Percentiles rank a stretch among this genome's conserved stretches.
Evolutionary conservation across 2,329 filamentous ascomycete species (phyloP).

Genomic region (Bipolaris bicolor): DNA sequence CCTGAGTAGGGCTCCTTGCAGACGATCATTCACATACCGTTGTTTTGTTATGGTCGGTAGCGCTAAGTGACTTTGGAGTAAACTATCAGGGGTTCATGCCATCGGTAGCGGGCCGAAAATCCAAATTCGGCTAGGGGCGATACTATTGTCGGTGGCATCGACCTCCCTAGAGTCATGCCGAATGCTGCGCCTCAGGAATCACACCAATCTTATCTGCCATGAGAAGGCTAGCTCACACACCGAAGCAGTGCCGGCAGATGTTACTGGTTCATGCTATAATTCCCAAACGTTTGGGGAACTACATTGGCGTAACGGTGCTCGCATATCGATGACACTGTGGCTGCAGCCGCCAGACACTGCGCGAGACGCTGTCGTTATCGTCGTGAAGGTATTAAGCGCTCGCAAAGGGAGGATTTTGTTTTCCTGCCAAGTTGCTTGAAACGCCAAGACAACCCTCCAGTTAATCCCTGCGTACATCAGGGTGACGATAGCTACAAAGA

Average conservation of each 20-base stretch:
- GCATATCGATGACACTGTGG: neutral
- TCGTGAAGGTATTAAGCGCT: neutral
- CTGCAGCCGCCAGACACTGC: neutral
- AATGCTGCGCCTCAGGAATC: conserved; percentile 10
- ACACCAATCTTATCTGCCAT: neutral
- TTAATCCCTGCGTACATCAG: conserved; percentile 14
- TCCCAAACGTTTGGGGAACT: neutral
- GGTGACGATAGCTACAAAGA: conserved; percentile 12
- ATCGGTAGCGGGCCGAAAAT: conserved; percentile 13
- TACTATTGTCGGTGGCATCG: conserved; percentile 8
- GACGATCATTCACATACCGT: conserved; percentile 3
- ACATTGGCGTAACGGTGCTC: neutral
- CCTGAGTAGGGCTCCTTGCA: conserved; percentile 6
- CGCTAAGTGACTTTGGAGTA: neutral
- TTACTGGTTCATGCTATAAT: neutral
- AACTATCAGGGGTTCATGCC: conserved; percentile 4
- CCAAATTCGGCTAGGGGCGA: conserved; percentile 7
- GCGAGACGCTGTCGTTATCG: neutral
- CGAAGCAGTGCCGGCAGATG: neutral
- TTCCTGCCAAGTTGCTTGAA: conserved; percentile 11
- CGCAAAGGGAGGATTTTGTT: neutral
- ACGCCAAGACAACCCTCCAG: conserved; percentile 13
- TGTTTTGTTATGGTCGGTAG: conserved; percentile 11
- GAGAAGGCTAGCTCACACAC: neutral
- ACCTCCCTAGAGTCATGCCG: conserved; percentile 13